phyloP scores from a whole-genome alignment of 2,329 filamentous ascomycete species.

The Penicillium brevicompactum region DNA sequence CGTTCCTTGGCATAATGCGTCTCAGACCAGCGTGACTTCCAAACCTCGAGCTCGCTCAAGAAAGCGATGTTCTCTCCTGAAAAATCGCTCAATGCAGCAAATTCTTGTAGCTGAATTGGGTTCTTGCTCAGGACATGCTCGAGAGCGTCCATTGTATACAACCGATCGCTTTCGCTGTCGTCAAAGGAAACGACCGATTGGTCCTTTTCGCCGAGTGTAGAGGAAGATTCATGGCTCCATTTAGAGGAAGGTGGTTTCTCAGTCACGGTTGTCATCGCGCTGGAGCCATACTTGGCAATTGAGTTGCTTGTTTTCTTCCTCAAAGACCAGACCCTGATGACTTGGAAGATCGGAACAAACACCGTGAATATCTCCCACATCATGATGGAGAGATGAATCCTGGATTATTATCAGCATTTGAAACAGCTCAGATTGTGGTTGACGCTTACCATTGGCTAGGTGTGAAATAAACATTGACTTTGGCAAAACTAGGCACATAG shows the following conservation, averaged over 20 bases:
- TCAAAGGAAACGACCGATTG: neutral
- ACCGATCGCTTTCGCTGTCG: neutral
- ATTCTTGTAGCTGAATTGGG: neutral
- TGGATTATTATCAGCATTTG: conserved; percentile 6
- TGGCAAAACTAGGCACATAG: conserved; percentile 6
- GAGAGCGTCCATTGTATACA: conserved; percentile 10
- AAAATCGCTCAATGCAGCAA: neutral
- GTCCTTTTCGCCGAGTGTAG: conserved; percentile 2
- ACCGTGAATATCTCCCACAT: conserved; percentile 13
- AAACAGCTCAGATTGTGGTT: neutral
- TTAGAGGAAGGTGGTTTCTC: neutral
- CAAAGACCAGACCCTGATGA: conserved; percentile 1
- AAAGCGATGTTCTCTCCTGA: neutral
- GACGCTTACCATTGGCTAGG: conserved; percentile 12
- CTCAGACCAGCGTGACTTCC: neutral
- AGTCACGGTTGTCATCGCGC: neutral
- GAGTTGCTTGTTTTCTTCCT: neutral
- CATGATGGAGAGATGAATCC: conserved; percentile 8
- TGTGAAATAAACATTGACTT: conserved; percentile 9
- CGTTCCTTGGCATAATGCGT: neutral
- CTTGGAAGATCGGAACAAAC: conserved; percentile 6
- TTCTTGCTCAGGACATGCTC: conserved; percentile 4
- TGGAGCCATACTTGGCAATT: neutral
- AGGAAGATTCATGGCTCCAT: neutral
- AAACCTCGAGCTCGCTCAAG: neutral